A percentile compares a stretch with the other conserved stretches of the same genome.
These are phyloP conservation scores for Mucor racemosus DNA, from an alignment of 371 early-diverging fungal genomes.

Conservation along the genomic window DNA sequence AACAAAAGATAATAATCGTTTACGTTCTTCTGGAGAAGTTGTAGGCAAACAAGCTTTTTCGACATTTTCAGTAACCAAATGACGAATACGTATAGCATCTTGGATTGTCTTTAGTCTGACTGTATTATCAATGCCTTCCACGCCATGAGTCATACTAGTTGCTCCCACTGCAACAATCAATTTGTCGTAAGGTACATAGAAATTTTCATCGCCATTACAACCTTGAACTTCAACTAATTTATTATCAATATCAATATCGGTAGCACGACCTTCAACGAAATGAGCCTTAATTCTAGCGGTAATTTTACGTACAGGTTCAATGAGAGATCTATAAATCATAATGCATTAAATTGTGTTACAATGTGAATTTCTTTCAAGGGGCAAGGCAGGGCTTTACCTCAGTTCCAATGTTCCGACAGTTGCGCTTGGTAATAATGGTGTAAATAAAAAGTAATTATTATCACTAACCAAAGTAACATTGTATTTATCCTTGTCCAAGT, in stretches of 20 bases:
- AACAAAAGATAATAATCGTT: conserved; percentile 80
- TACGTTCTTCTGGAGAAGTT: conserved; percentile 74
- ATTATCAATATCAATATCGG: conserved; percentile 71
- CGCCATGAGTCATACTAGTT: conserved; percentile 78
- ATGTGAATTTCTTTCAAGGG: too few relatives aligned
- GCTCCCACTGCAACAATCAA: conserved; percentile 87
- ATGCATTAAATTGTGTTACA: neutral
- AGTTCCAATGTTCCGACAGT: conserved; percentile 86
- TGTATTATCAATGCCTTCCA: conserved; percentile 79
- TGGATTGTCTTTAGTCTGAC: conserved; percentile 70
- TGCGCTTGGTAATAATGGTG: conserved; percentile 80
- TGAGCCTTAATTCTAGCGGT: conserved; percentile 50
- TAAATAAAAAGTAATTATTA: conserved; percentile 88
- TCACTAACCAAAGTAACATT: conserved; percentile 72
- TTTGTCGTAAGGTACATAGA: conserved; percentile 77
- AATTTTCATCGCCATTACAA: conserved; percentile 33
- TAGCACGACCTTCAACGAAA: conserved; percentile 65
- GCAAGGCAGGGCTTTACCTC: conserved; percentile 40
- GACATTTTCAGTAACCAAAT: conserved; percentile 72
- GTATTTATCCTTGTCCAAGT: conserved; percentile 71
- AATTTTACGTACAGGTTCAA: conserved; percentile 80
- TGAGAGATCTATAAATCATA: conserved; percentile 52
- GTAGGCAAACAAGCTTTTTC: conserved; percentile 86
- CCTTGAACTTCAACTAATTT: conserved; percentile 60
- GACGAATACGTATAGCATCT: conserved; percentile 76